Evolutionary conservation across 257 asterid species (phyloP), one percentile per base, ranked within the genome.

Genomic region (Primulina tabacum): DNA sequence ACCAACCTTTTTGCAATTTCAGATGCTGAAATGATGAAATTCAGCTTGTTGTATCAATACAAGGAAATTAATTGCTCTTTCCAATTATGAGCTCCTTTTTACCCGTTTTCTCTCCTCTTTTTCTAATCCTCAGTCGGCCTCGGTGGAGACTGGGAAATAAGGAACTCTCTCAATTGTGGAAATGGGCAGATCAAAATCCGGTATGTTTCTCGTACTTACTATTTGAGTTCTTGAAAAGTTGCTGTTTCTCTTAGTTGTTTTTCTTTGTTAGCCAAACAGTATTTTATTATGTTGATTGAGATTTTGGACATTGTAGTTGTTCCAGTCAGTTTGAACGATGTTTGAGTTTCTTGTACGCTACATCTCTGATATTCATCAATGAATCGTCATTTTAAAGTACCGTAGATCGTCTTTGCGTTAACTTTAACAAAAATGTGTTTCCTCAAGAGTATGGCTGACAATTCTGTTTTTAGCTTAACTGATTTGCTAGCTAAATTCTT

Each of bases 181-280:
- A 84, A 83, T 90, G 97, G 99, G 84, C 99, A 55, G 99, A 93
- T 75, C 97, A 89, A 79, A 90, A 93, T 82, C 97, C 99, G 80
- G 99, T 93, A 60, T 29, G 89, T 80, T 77, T 65, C 70, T 7
- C 62, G 18, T 38, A 35, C 63, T 53, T 75, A 20, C 63, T 75
- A 67, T 52, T 64, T 35, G 21, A 7, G 10, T 62, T 69, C 38
- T 75, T 63, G 20, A 28, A 20, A 61, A 8, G 53, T 35, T 29
- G 50, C 8, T 34, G 18, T 8, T 69, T 9, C 29, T 52, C 29
- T 52, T 28, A n/a, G 30, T 68, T 60, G 47, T 60, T 60, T 50
- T 61, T 47, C 59, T 60, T 47, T 70, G 14, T 68, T 11, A 50
- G 52, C 47, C 34, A 53, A 59, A 60, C 60, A 62, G 67, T 34